These are phyloP conservation scores for Diplodia sapinea DNA, from an alignment of 2,329 filamentous ascomycete species.

Conservation along the genomic window DNA sequence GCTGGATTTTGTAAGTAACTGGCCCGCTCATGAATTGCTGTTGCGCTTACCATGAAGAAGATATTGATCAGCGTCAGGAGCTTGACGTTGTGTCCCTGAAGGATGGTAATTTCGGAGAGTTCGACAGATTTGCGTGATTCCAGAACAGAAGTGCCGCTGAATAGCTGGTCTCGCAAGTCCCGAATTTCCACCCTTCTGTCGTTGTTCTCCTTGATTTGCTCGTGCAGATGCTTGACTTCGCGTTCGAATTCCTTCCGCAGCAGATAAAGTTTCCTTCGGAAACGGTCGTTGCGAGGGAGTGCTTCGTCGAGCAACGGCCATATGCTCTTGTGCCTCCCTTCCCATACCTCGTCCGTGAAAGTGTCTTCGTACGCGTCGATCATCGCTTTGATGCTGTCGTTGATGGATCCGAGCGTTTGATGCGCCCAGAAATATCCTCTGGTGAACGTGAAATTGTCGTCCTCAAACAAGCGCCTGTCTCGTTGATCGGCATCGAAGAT, in stretches of 20 bases:
- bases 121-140: conserved; percentile 67
- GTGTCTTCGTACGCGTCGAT: conserved; percentile 62
- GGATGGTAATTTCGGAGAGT: conserved; percentile 56
- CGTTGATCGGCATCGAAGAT: conserved; percentile 64
- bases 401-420: conserved; percentile 65
- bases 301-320: conserved; percentile 61
- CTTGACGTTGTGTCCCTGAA: conserved; percentile 68
- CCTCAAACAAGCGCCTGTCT: conserved; percentile 66
- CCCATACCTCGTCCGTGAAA: conserved; percentile 65
- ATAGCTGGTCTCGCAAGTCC: conserved; percentile 65
- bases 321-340: conserved; percentile 59
- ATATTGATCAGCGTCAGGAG: conserved; percentile 65
- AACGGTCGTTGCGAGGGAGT: conserved; percentile 54
- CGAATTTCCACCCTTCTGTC: conserved; percentile 61
- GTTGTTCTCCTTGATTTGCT: conserved; percentile 59
- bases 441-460: conserved; percentile 65
- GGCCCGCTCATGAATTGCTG: too few species aligned
- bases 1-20: conserved; percentile 37
- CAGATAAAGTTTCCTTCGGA: conserved; percentile 56
- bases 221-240: conserved; percentile 58
- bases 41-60: conserved; percentile 56
- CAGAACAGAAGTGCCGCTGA: conserved; percentile 67
- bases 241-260: conserved; percentile 58
- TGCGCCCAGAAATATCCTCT: conserved; percentile 68
- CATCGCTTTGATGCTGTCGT: conserved; percentile 65